These are phyloP conservation scores for Rhexocercosporidium sp. DNA, from an alignment of 2,329 filamentous ascomycete species.

Conservation along the genomic window DNA sequence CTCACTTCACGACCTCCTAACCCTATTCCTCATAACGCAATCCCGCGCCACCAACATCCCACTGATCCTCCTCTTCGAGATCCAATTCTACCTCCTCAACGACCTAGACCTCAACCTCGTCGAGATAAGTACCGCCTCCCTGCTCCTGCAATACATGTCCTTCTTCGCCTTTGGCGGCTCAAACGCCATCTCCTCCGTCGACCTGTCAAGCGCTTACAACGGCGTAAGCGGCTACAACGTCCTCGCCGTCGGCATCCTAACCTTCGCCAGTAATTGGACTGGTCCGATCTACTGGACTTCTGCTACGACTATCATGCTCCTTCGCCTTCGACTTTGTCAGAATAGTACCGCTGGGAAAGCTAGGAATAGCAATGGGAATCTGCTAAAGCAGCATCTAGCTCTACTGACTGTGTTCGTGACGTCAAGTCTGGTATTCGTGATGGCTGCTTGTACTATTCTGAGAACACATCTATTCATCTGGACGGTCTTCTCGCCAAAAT, in stretches of 20 bases:
- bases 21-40: slow-evolving; percentile 84
- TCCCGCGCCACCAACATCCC: slow-evolving; percentile 85
- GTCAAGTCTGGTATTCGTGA: slow-evolving; percentile 71
- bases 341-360: not conserved
- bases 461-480: slow-evolving; percentile 95
- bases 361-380: not conserved
- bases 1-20: slow-evolving; percentile 72
- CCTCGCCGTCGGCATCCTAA: slow-evolving; percentile 78
- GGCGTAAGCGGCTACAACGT: slow-evolving; percentile 83
- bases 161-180: slow-evolving; percentile 93
- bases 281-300: slow-evolving; percentile 87
- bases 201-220: slow-evolving; percentile 94
- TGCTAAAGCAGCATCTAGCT: slow-evolving; percentile 56
- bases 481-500: slow-evolving; percentile 98
- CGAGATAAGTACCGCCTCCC: slow-evolving; percentile 70
- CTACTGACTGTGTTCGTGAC: slow-evolving; percentile 75
- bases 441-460: slow-evolving; percentile 84
- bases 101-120: slow-evolving; percentile 53
- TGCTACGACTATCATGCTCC: slow-evolving; percentile 64
- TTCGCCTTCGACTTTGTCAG: slow-evolving; percentile 50
- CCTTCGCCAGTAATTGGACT: slow-evolving; percentile 90
- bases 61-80: slow-evolving; percentile 76
- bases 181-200: slow-evolving; percentile 95
- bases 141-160: slow-evolving; percentile 79
- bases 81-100: slow-evolving; percentile 61